These are phyloP conservation scores for Trichophyton equinum DNA, from an alignment of 2,329 filamentous ascomycete genomes.

Conservation along the genomic window DNA sequence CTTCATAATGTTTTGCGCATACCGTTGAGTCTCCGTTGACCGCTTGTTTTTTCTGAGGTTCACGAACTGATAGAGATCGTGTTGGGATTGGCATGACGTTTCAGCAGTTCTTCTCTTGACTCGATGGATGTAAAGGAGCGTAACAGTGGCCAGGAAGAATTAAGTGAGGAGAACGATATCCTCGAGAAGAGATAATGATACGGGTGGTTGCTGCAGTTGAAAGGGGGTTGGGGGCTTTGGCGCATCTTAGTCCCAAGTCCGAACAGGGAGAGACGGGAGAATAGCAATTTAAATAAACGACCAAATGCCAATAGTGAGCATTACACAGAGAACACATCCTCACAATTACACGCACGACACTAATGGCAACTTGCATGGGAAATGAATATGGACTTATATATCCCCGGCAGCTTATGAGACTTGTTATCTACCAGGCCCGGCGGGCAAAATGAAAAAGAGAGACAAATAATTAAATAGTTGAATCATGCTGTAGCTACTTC, in stretches of 20 bases:
- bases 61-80: slow-evolving; percentile 25
- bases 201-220: background rate
- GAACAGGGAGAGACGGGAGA: background rate
- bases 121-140: background rate
- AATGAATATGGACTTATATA: background rate
- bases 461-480: background rate
- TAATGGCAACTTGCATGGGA: background rate
- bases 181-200: background rate
- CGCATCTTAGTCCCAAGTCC: background rate
- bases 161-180: background rate
- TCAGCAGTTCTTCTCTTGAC: background rate
- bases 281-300: background rate
- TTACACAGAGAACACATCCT: background rate
- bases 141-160: background rate
- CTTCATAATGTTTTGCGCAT: background rate
- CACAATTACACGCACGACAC: background rate
- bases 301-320: background rate
- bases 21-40: background rate
- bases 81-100: slow-evolving; percentile 29
- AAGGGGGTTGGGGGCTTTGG: background rate
- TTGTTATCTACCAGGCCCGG: background rate
- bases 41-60: slow-evolving; percentile 15
- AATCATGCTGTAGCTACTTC: background rate
- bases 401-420: background rate
- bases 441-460: background rate